Evolutionary conservation across 805 yeast genomes (phyloP).

Genomic region (Candida boleticola): DNA sequence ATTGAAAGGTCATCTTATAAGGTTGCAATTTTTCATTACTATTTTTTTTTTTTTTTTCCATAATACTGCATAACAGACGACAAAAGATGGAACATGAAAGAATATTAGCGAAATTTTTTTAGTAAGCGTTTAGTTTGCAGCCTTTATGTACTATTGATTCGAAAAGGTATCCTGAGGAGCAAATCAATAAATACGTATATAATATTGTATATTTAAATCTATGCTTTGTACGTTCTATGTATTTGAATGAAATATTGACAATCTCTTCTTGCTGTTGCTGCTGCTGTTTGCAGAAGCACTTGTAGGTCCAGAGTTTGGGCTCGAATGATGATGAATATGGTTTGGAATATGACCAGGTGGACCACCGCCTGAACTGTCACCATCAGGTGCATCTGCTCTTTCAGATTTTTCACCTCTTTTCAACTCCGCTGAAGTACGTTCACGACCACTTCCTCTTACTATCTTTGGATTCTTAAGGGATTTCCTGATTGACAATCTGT

Average conservation of each 20-base stretch:
- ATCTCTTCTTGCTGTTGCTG: neutral
- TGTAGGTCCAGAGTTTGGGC: neutral
- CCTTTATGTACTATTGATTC: too few species aligned
- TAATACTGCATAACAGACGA: too few species aligned
- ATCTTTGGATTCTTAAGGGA: slow-evolving; percentile 32
- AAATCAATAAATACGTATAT: too few species aligned
- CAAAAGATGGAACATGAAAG: too few species aligned
- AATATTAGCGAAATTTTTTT: too few species aligned
- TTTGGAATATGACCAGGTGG: too few species aligned
- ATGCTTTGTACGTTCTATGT: neutral
- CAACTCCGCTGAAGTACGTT: slow-evolving; percentile 26
- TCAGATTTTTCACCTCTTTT: slow-evolving; percentile 25
- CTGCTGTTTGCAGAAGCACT: slow-evolving; percentile 2
- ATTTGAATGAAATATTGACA: slow-evolving; percentile 5
- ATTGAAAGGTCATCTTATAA: too few species aligned
- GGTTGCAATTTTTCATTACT: neutral
- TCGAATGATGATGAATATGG: too few species aligned
- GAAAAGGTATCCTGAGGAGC: too few species aligned
- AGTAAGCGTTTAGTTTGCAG: too few species aligned
- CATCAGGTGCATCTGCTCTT: neutral
- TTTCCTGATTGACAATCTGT: slow-evolving; percentile 37
- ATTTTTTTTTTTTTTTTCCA: neutral
- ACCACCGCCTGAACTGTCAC: neutral
- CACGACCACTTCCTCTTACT: slow-evolving; percentile 10
- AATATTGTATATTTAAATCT: too few species aligned